Evolutionary conservation across 2,329 filamentous ascomycete species (phyloP).

Genomic region (Tolypocladium pustulatum): DNA sequence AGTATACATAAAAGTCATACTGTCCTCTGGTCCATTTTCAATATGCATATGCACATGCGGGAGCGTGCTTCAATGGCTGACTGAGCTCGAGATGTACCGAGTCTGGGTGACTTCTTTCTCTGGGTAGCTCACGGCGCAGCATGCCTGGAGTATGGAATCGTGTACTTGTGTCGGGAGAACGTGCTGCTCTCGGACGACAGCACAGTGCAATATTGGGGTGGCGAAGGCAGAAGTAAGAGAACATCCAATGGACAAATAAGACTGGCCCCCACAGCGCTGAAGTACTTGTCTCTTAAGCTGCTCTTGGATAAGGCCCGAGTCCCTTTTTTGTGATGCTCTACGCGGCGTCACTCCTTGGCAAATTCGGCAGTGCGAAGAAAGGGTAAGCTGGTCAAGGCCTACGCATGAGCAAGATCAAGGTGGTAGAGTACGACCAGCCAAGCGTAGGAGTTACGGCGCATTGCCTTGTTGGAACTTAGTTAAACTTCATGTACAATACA

Average conservation of each 20-base stretch:
- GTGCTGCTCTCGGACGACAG: background rate
- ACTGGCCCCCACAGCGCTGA: background rate
- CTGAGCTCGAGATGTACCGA: background rate
- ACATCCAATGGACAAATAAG: background rate
- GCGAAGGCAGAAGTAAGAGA: background rate
- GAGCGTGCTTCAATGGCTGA: background rate
- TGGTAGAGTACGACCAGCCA: background rate
- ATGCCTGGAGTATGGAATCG: background rate
- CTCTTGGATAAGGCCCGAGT: background rate
- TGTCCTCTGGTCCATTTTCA: background rate
- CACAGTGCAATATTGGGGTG: background rate
- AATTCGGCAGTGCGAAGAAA: background rate
- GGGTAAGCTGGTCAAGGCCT: background rate
- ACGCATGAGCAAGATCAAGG: background rate
- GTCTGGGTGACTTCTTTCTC: background rate
- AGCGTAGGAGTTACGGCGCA: background rate
- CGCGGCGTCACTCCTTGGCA: background rate
- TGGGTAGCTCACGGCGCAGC: background rate
- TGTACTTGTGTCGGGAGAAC: background rate
- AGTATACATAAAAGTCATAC: background rate
- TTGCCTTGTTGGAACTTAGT: background rate
- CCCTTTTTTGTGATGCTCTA: background rate
- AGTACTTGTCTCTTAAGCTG: background rate
- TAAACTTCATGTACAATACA: constrained; percentile 6
- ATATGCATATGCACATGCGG: background rate